Percentiles rank a stretch among this genome's conserved stretches.
Conservation (phyloP, 2,329 filamentous ascomycete genomes). For the Chalaropsis ovoidea region DNA sequence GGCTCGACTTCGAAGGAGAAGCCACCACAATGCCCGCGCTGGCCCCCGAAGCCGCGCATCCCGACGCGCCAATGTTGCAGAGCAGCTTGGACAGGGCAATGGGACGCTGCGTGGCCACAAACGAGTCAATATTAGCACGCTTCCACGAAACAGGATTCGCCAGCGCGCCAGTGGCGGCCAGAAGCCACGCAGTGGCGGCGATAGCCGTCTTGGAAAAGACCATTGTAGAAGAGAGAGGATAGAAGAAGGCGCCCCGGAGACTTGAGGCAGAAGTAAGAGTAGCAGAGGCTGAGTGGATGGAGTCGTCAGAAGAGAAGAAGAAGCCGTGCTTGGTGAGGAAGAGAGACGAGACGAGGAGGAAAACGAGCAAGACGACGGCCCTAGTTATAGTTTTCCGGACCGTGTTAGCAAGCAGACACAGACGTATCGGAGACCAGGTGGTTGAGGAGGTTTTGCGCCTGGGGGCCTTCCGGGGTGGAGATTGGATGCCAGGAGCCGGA, state of each 20-base stretch:
- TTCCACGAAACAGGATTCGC: slow-evolving; percentile 20
- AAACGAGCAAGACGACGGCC: slow-evolving; percentile 19
- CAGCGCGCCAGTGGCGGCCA: slow-evolving; percentile 23
- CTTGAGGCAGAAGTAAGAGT: slow-evolving; percentile 10
- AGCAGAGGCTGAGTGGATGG: slow-evolving; percentile 19
- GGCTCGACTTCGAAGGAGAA: slow-evolving; percentile 43
- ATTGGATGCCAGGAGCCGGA: not conserved
- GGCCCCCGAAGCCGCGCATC: slow-evolving; percentile 41
- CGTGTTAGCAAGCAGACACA: slow-evolving; percentile 12
- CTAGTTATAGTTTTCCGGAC: slow-evolving; percentile 24
- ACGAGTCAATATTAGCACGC: slow-evolving; percentile 37
- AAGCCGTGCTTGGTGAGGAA: slow-evolving; percentile 23
- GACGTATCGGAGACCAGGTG: not conserved
- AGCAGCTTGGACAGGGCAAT: slow-evolving; percentile 44
- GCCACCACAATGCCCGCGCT: slow-evolving; percentile 46
- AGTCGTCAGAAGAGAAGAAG: slow-evolving; percentile 15
- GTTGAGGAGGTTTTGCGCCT: not conserved
- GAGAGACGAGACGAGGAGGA: slow-evolving; percentile 18
- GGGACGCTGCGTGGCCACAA: slow-evolving; percentile 43
- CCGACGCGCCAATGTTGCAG: slow-evolving; percentile 50
- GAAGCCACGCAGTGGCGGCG: slow-evolving; percentile 21
- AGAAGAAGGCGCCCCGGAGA: not conserved
- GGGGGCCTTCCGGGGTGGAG: not conserved
- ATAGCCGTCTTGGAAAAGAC: slow-evolving; percentile 23
- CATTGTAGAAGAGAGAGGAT: slow-evolving; percentile 23